A percentile compares a stretch with the other conserved stretches of the same genome.
Evolutionary conservation across 2,329 filamentous ascomycete species (phyloP).

Genomic region (Tolypocladium amazonense): DNA sequence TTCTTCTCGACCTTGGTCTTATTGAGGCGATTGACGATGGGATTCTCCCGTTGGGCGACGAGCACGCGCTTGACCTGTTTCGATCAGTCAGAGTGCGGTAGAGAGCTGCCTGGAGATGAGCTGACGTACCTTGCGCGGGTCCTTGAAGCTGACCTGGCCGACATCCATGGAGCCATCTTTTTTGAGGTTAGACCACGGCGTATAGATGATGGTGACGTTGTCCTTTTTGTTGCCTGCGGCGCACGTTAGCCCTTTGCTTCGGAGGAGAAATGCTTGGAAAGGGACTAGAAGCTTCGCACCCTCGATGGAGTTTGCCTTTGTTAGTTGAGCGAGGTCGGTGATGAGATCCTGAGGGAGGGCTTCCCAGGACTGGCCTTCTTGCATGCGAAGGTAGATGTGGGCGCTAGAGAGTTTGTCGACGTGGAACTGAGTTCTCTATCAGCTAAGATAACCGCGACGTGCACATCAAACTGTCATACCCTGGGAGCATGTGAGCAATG

Average conservation of each 20-base stretch:
- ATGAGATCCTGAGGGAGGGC: slow-evolving; percentile 64
- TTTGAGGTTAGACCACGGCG: slow-evolving; percentile 90
- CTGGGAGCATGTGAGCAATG: slow-evolving; percentile 8
- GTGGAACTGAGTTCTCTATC: slow-evolving; percentile 59
- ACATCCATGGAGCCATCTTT: slow-evolving; percentile 95
- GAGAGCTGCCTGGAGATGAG: background rate
- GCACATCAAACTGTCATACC: slow-evolving; percentile 10
- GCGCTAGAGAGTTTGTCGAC: slow-evolving; percentile 95
- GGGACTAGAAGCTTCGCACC: slow-evolving; percentile 34
- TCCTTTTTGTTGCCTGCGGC: slow-evolving; percentile 88
- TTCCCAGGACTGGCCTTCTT: slow-evolving; percentile 74
- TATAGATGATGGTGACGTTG: slow-evolving; percentile 94
- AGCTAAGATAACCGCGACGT: background rate
- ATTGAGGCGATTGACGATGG: slow-evolving; percentile 93
- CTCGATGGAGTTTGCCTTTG: slow-evolving; percentile 98
- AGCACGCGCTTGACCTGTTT: slow-evolving; percentile 66
- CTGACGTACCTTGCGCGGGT: slow-evolving; percentile 54
- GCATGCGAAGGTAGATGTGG: slow-evolving; percentile 86
- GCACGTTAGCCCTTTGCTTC: background rate
- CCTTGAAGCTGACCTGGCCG: slow-evolving; percentile 91
- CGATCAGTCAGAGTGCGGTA: background rate
- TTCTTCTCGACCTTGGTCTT: slow-evolving; percentile 88
- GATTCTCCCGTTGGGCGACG: slow-evolving; percentile 71
- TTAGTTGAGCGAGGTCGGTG: slow-evolving; percentile 87
- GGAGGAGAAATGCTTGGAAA: too few species aligned